Evolutionary conservation across 164 flowering plant genomes (phyloP).

Genomic region (Cinnamomum chago): DNA sequence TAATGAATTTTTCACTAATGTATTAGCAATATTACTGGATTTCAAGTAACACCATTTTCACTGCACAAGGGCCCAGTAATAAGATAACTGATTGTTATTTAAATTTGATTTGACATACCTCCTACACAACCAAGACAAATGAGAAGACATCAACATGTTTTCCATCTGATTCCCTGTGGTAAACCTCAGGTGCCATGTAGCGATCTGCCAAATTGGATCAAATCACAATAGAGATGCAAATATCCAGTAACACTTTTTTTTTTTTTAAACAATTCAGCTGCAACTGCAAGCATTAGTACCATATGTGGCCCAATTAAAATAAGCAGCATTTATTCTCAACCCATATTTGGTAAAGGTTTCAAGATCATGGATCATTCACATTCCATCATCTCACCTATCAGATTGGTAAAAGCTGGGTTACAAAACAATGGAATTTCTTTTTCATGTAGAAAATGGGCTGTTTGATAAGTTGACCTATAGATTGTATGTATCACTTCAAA

Average conservation of each 20-base stretch:
- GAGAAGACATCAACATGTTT: constrained; percentile 65
- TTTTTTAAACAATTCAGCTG: neutral
- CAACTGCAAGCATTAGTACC: neutral
- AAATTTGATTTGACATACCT: constrained; percentile 19
- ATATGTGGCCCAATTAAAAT: neutral
- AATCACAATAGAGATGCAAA: neutral
- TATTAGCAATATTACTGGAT: neutral
- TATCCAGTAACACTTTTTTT: neutral
- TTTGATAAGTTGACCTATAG: no score
- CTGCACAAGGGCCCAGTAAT: neutral
- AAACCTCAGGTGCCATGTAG: constrained; percentile 71
- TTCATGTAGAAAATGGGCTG: no score
- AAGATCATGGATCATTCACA: no score
- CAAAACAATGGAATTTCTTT: no score
- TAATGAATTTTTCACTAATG: no score
- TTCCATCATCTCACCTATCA: no score
- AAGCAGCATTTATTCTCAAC: no score
- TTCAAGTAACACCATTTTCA: neutral
- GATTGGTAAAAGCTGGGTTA: no score
- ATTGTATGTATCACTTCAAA: no score
- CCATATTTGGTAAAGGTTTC: no score
- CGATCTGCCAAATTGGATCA: constrained; percentile 33
- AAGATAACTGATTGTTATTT: neutral
- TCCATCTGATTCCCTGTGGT: constrained; percentile 61
- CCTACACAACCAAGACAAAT: constrained; percentile 52